phyloP scores from a whole-genome alignment of 768 basidiomycete genomes.

The Leccinum subtestaceum region DNA sequence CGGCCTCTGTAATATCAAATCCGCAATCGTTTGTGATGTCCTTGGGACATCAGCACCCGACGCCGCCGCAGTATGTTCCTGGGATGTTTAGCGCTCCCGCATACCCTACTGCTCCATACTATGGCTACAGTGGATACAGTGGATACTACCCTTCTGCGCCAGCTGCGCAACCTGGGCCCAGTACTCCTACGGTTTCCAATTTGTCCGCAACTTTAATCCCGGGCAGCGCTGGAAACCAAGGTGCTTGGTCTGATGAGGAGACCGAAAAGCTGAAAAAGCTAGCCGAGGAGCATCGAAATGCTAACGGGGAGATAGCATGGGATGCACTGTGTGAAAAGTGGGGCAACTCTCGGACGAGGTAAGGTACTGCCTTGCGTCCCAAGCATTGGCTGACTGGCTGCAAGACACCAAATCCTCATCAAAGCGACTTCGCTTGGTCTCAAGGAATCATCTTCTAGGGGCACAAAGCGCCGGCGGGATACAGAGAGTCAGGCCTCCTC shows the following conservation, averaged over 20 bases:
- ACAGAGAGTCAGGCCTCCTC: slow-evolving; percentile 32
- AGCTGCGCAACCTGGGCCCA: slow-evolving; percentile 24
- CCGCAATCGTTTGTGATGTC: slow-evolving; percentile 73
- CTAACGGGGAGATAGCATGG: slow-evolving; percentile 62
- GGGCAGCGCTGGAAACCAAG: slow-evolving; percentile 51
- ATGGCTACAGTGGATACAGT: slow-evolving; percentile 46
- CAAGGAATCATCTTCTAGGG: slow-evolving; percentile 69
- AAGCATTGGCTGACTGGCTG: slow-evolving; percentile 4
- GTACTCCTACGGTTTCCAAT: slow-evolving; percentile 27
- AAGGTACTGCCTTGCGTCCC: slow-evolving; percentile 12
- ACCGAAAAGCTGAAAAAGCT: slow-evolving; percentile 63
- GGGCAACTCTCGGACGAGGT: slow-evolving; percentile 75
- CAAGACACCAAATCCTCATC: slow-evolving; percentile 77
- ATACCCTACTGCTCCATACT: slow-evolving; percentile 66
- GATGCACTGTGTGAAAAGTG: slow-evolving; percentile 73
- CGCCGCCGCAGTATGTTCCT: slow-evolving; percentile 43
- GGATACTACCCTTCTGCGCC: slow-evolving; percentile 32
- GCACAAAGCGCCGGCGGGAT: slow-evolving; percentile 58
- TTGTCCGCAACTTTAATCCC: slow-evolving; percentile 14
- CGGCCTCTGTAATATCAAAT: slow-evolving; percentile 60
- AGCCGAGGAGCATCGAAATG: slow-evolving; percentile 62
- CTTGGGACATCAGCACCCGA: slow-evolving; percentile 52
- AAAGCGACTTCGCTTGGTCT: slow-evolving; percentile 78
- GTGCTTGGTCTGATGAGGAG: slow-evolving; percentile 79
- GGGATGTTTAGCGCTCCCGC: slow-evolving; percentile 33